Evolutionary conservation across 2,329 filamentous ascomycete genomes (phyloP), one percentile per base, ranked within the genome.

Genomic region (Alternaria sp.): DNA sequence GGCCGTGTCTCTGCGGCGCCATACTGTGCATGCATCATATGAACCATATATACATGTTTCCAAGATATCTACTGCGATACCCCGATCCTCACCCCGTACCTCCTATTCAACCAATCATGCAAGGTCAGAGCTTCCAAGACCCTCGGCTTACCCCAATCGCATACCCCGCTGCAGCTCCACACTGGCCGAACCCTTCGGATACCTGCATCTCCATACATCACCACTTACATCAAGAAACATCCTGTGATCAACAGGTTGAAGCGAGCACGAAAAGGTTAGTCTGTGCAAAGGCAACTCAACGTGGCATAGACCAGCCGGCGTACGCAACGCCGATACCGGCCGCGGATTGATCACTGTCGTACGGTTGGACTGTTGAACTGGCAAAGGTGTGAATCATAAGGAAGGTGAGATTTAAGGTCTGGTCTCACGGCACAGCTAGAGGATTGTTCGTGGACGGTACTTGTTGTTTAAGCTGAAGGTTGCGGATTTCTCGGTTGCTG

Each of bases 241-340:
- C n/a, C n/a, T n/a, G n/a, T n/a, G n/a, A n/a, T n/a, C n/a, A n/a
- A n/a, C n/a, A n/a, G n/a, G n/a, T n/a, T n/a, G n/a, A n/a, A n/a
- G n/a, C n/a, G n/a, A n/a, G n/a, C n/a, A n/a, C n/a, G n/a, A n/a
- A n/a, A n/a, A n/a, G n/a, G n/a, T n/a, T n/a, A n/a, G n/a, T n/a
- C n/a, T n/a, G n/a, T n/a, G n/a, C n/a, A n/a, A n/a, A n/a, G n/a
- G n/a, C n/a, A n/a, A n/a, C n/a, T n/a, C n/a, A n/a, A n/a, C n/a
- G n/a, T n/a, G n/a, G n/a, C n/a, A n/a, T n/a, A n/a, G n/a, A n/a
- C n/a, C n/a, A n/a, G n/a, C n/a, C n/a, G n/a, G n/a, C n/a, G n/a
- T n/a, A 32, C 49, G 49, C 15, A 40, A 28, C 40, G 45, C 57
- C 64, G 46, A 57, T 58, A 67, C 63, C 66, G 61, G 66, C 66